phyloP scores from a whole-genome alignment of 805 yeast genomes.

The Hanseniaspora nectarophila region DNA sequence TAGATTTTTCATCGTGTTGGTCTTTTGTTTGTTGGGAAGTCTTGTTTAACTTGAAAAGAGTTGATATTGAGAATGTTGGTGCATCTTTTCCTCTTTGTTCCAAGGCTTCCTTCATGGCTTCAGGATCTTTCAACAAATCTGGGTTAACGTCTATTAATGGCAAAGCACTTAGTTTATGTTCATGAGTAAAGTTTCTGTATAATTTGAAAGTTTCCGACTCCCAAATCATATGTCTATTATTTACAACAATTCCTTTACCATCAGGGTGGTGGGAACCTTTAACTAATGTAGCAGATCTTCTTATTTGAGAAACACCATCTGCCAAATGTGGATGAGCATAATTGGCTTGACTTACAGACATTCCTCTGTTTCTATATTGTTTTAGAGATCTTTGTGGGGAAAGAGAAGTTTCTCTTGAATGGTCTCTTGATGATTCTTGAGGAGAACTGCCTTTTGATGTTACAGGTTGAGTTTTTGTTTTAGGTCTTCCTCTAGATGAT shows the following conservation, averaged over 20 bases:
- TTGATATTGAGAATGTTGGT: conserved; percentile 7
- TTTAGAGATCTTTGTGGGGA: conserved; percentile 12
- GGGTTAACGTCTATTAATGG: conserved; percentile 16
- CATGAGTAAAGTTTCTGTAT: conserved; percentile 24
- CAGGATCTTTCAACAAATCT: conserved; percentile 1
- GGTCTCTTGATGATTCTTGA: background rate
- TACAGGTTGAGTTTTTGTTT: background rate
- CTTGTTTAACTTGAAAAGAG: conserved; percentile 12
- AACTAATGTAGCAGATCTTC: conserved; percentile 5
- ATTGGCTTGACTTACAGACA: conserved; percentile 16
- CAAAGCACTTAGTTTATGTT: conserved; percentile 21
- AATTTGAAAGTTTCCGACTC: conserved; percentile 22
- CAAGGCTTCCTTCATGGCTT: conserved; percentile 1
- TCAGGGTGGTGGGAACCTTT: conserved; percentile 6
- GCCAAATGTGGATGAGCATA: conserved; percentile 10
- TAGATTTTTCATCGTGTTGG: background rate
- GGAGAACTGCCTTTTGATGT: conserved; percentile 7
- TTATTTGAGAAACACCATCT: conserved; percentile 16
- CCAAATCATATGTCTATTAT: conserved; percentile 16
- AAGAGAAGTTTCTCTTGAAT: conserved; percentile 5
- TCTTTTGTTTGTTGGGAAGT: conserved; percentile 2
- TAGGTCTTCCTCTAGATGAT: conserved; percentile 7
- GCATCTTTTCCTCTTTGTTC: conserved; percentile 5
- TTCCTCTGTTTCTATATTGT: conserved; percentile 21
- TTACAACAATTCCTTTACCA: conserved; percentile 6